phyloP scores from a whole-genome alignment of 148 eudicot genomes.

The Rhododendron griersonianum region DNA sequence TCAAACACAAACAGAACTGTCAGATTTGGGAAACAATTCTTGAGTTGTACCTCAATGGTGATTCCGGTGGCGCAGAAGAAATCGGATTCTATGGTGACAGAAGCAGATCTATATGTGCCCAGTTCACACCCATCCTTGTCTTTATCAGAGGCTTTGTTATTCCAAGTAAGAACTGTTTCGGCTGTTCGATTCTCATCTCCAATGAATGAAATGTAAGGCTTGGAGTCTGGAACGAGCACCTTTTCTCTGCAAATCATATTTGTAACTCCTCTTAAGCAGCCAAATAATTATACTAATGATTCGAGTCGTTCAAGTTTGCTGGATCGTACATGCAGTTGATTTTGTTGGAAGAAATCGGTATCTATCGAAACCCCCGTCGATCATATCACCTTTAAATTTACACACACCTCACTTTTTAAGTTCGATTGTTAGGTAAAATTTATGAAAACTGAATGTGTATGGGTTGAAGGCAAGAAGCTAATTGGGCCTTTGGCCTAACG shows the following conservation, averaged over 20 bases:
- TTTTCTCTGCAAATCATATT: slow-evolving; percentile 53
- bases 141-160: slow-evolving; percentile 65
- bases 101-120: slow-evolving; percentile 72
- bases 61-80: slow-evolving; percentile 75
- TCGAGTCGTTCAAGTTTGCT: not conserved
- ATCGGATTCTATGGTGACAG: slow-evolving; percentile 63
- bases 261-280: not conserved
- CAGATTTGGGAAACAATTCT: not conserved
- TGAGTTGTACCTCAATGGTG: slow-evolving; percentile 55
- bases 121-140: slow-evolving; percentile 36
- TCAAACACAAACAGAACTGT: not conserved
- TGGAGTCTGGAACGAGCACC: slow-evolving; percentile 53
- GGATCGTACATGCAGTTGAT: not conserved
- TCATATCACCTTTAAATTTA: too few relatives aligned
- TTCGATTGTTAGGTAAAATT: too few relatives aligned
- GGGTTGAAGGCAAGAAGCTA: not conserved
- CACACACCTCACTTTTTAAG: too few relatives aligned
- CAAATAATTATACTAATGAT: not conserved
- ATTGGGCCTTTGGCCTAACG: not conserved
- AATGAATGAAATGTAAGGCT: slow-evolving; percentile 78
- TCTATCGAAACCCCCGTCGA: too few relatives aligned
- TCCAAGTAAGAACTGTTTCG: slow-evolving; percentile 70
- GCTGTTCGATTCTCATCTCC: slow-evolving; percentile 39
- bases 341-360: not conserved
- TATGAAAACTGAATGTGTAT: too few relatives aligned